Base-by-base conservation (phyloP, 345 rosid genomes). In the Hibiscus mutabilis region DNA sequence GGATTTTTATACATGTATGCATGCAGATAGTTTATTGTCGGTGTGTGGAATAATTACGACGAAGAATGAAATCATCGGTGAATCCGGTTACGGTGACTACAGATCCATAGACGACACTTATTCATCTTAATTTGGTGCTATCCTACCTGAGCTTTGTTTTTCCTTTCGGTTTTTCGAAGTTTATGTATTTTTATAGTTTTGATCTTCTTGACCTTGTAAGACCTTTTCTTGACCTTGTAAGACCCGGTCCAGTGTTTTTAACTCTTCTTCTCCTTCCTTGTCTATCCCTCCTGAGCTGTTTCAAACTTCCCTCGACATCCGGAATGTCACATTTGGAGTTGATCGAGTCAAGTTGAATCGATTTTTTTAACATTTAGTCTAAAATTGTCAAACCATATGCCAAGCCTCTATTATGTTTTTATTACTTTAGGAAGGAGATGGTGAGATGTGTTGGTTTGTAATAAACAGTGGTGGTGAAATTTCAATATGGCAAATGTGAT, bases 191-290 rank as follows among this genome's bases (percentile, higher is more conserved):
- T 8, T 29, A 69, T 18, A 55, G 21, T 18, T 6, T 55, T 9
- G 0, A 55, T 76, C 71, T 90, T 95, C 97, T 95, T 95, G 99
- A 95, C 97, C 97, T 95, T 94, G 97, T 91, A 95, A 95, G 97
- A 84, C 92, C 96, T 95, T 95, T 95, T 95, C 97, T 95, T 95
- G 97, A 87, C 93, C 96, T 95, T 90, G 97, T 95, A 90, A 91
- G 97, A 86, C 91, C 97, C 78, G 12, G 0, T 64, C 19, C 29
- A 2, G 0, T 47, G 12, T 33, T 42, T 2, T 83, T 79, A 77
- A 86, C 88, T 84, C 91, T 83, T 77, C 73, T 86, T 90, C 86
- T 90, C 87, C 87, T 87, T 79, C 83, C 84, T 80, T 86, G 88
- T 92, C 97, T 92, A 92, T 95, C 97, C 97, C 97, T 95, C 87